Evolutionary conservation across 148 eudicot species (phyloP).

Genomic region (Rhododendron simsii): DNA sequence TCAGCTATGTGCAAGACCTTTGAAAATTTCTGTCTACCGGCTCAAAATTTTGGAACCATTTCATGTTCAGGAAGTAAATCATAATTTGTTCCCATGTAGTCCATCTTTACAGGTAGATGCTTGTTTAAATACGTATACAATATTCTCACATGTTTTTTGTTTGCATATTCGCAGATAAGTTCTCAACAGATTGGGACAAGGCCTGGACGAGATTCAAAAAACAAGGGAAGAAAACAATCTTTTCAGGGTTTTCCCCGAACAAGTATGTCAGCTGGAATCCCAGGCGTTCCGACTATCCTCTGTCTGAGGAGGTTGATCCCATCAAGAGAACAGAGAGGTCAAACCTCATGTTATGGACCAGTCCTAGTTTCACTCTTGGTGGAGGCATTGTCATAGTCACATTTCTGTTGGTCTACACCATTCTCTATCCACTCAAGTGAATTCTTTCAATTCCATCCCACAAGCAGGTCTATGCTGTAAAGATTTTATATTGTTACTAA

Average conservation of each 20-base stretch:
- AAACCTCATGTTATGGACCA: conserved; percentile 88
- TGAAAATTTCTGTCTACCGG: not conserved
- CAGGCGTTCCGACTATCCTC: conserved; percentile 73
- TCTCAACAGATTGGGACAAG: conserved; percentile 86
- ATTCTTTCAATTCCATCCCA: not conserved
- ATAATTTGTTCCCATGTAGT: not conserved
- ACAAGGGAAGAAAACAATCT: conserved; percentile 58
- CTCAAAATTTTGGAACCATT: not conserved
- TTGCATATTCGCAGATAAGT: conserved; percentile 32
- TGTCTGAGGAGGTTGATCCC: conserved; percentile 96
- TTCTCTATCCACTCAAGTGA: conserved; percentile 71
- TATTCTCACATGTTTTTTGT: not conserved
- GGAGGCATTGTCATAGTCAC: conserved; percentile 69
- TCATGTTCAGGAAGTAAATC: not conserved
- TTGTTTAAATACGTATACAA: not conserved
- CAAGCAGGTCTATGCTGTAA: conserved; percentile 10
- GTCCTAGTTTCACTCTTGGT: conserved; percentile 75
- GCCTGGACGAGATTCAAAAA: conserved; percentile 92
- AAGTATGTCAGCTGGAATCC: conserved; percentile 98
- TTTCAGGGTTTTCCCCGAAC: conserved; percentile 58
- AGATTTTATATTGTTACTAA: not conserved
- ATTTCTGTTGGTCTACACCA: conserved; percentile 67
- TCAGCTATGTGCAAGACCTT: not conserved
- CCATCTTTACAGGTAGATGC: not conserved
- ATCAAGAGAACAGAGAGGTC: conserved; percentile 88